These are phyloP conservation scores for Trypethelium eluteriae DNA, from an alignment of 495 filamentous ascomycete species.

Conservation along the genomic window DNA sequence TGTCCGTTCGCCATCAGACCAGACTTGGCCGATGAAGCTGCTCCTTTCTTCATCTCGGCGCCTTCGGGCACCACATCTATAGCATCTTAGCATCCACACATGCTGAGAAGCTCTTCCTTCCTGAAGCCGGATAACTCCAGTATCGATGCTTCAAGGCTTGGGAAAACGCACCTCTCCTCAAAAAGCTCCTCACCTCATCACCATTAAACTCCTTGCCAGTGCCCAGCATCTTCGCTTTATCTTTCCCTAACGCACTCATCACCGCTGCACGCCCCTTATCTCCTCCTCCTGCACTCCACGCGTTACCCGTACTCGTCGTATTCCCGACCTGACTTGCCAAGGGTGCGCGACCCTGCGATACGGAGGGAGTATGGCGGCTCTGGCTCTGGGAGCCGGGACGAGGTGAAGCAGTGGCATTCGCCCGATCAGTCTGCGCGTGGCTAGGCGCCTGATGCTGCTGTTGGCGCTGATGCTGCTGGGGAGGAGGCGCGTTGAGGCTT, in stretches of 20 bases:
- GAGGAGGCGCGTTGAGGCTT: slow-evolving; percentile 4
- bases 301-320: not conserved
- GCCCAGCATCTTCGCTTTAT: not conserved
- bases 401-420: not conserved
- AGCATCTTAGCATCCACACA: not conserved
- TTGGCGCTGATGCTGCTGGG: not conserved
- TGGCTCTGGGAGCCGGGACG: not conserved
- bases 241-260: not conserved
- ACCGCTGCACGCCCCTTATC: not conserved
- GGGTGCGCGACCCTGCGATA: not conserved
- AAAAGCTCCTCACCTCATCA: not conserved
- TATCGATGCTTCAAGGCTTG: too few species aligned
- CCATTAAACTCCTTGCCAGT: not conserved
- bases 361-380: not conserved
- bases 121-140: not conserved
- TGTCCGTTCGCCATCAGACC: slow-evolving; percentile 6
- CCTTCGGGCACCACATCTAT: not conserved
- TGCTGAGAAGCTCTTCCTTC: not conserved
- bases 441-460: not conserved
- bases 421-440: not conserved
- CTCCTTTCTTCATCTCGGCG: not conserved
- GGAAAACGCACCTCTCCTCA: slow-evolving; percentile 2
- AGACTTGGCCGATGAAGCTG: not conserved
- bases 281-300: not conserved
- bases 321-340: not conserved